Evolutionary conservation across 2,329 filamentous ascomycete species (phyloP), one percentile per base, ranked within the genome.

Genomic region (Chrysoporthe cubensis): DNA sequence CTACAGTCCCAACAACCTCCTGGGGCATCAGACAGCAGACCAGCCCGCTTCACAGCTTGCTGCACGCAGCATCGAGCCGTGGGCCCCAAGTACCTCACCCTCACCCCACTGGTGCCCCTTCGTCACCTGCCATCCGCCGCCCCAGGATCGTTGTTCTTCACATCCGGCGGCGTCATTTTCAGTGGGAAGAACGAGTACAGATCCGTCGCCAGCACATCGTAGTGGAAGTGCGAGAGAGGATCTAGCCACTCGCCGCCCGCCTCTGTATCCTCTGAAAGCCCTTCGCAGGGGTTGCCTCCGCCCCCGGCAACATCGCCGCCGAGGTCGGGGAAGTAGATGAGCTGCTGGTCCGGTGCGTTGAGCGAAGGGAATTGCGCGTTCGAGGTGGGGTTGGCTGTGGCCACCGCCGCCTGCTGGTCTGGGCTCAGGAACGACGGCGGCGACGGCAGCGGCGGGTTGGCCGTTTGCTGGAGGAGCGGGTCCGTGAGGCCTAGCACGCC

Each of bases 151-250:
- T 46, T 52, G 13, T 48, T 42, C 18, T 50, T 57, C 9, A 54
- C 65, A 26, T 65, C 65, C 8, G 70, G 71, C n/a, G 70, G 70
- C 54, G 69, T 69, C 60, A 72, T 65, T n/a, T 69, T 66, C 21
- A 70, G n/a, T 14, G 69, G 69, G 62, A 74, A 76, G 66, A 76
- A 76, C 44, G 73, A 75, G 64, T 72, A 73, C 48, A 76, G 44
- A 43, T 76, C 75, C 8, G 75, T 76, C 3, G 74, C 76, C 32
- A 76, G 54, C 1, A 76, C 73, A 34, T 76, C 74, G 64, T 74
- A 70, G 56, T 70, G 66, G 59, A 68, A 70, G 32, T 65, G 37
- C 42, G 63, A 44, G 40, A 70, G 59, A n/a, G 66, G 68, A 18
- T 70, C 68, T 1, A 70, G 56, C 26, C 62, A 66, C n/a, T 67